Conservation (phyloP, 75 land plant species). For the Chamaecyparis obtusa region DNA sequence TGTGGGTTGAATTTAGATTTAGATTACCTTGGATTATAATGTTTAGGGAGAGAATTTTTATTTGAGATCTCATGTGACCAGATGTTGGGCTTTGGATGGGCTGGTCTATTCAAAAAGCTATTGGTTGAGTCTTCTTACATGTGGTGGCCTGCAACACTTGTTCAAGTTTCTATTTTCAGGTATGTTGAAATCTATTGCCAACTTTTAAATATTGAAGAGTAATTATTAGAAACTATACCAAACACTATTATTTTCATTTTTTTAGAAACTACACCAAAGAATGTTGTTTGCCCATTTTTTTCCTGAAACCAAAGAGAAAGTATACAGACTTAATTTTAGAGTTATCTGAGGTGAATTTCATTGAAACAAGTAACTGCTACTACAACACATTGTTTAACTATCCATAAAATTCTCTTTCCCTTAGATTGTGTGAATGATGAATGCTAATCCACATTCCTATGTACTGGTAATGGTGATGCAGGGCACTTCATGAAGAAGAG, state of each 20-base stretch:
- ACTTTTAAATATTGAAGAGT: no score
- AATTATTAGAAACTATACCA: no score
- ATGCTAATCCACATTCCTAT: no score
- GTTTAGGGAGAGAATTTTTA: background rate
- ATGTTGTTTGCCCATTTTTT: no score
- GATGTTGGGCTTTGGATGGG: slow-evolving; percentile 86
- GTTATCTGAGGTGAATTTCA: no score
- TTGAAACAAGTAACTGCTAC: no score
- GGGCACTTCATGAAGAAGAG: slow-evolving; percentile 59
- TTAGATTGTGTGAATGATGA: background rate
- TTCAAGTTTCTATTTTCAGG: slow-evolving; percentile 68
- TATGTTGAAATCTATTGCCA: background rate
- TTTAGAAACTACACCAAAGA: no score
- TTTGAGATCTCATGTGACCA: slow-evolving; percentile 1
- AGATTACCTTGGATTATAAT: background rate
- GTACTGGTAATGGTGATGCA: background rate
- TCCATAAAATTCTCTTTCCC: no score
- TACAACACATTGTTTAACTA: no score
- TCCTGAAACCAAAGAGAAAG: no score
- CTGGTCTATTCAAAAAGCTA: slow-evolving; percentile 52
- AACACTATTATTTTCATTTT: no score
- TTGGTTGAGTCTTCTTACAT: slow-evolving; percentile 72
- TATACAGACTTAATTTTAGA: no score
- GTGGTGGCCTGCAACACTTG: slow-evolving; percentile 82
- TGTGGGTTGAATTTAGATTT: background rate